Percentiles rank a stretch among this genome's conserved stretches.
These are phyloP conservation scores for Paramecium pentaurelia DNA, from an alignment of 73 alveolate genomes.

Conservation along the genomic window DNA sequence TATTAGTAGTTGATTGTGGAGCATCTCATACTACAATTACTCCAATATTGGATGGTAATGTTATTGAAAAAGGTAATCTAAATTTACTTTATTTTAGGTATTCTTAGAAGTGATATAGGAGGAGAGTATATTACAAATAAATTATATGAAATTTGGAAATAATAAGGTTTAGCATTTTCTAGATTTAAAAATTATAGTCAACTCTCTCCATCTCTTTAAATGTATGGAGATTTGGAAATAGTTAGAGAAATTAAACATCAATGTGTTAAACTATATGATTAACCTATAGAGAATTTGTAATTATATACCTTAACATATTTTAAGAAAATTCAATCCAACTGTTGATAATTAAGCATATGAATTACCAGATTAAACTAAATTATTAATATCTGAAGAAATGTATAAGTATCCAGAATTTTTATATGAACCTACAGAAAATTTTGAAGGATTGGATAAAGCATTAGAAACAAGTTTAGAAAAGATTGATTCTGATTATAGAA, in stretches of 20 bases:
- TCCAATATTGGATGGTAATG: constrained; percentile 55
- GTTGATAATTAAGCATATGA: constrained; percentile 55
- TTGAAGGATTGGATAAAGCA: constrained; percentile 42
- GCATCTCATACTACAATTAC: constrained; percentile 49
- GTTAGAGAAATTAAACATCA: constrained; percentile 46
- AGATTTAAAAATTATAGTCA: constrained; percentile 43
- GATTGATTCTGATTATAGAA: constrained; percentile 52
- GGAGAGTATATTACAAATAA: constrained; percentile 38
- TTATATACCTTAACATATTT: too few relatives aligned
- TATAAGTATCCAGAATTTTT: constrained; percentile 44
- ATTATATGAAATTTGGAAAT: constrained; percentile 41
- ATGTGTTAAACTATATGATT: constrained; percentile 17
- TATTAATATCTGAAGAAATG: constrained; percentile 34
- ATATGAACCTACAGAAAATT: constrained; percentile 14
- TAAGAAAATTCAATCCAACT: constrained; percentile 55
- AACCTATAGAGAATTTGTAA: neutral
- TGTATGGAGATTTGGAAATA: constrained; percentile 48
- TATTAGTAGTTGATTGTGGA: constrained; percentile 59
- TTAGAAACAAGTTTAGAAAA: constrained; percentile 37
- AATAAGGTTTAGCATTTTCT: neutral
- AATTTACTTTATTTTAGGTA: neutral
- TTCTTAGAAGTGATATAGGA: constrained; percentile 46
- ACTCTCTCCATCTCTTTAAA: constrained; percentile 33
- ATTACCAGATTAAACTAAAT: constrained; percentile 49
- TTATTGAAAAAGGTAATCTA: constrained; percentile 53